Evolutionary conservation across 2,329 filamentous ascomycete species (phyloP), one percentile per base, ranked within the genome.

Genomic region (Cryphonectria radicalis): DNA sequence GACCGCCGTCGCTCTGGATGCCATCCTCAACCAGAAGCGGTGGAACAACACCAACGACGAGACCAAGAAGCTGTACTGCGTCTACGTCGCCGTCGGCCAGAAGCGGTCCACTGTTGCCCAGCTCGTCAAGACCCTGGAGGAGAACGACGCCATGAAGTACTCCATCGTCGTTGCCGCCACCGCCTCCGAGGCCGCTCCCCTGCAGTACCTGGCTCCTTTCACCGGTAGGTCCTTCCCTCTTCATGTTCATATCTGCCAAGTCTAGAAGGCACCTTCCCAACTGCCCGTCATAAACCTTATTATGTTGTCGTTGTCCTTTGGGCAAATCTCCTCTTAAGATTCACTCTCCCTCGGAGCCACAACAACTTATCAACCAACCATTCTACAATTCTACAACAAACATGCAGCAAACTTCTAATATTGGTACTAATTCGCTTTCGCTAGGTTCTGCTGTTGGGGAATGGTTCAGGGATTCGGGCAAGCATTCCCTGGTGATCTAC

Each of bases 101-200:
- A 99, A 99, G 92, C 94, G 96, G 85, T 98, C 96, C 79, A 99
- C 96, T 78, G 95, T 99, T 79, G 96, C 96, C 77, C 96, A 99
- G 90, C 92, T 99, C 80, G 96, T 99, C 89, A 94, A 98, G 93
- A 98, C 96, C 76, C 93, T 99, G 72, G 95, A 98, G 91, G 95
- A 98, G 92, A 97, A 98, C 84, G 95, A 98, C 80, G 94, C 96
- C 82, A 97, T 99, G 94, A 97, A 98, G 89, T 99, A 98, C 90
- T 91, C 88, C 77, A 91, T 97, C 77, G 84, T 99, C 76, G 94
- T 98, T 77, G 96, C 96, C 77, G 96, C 96, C 79, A 99, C 96
- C 74, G 96, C 96, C 79, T 98, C 96, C 70, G 96, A 99, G 87
- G 96, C 96, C 76, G 94, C 95, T 80, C 94, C 95, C 79, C 89